These are phyloP conservation scores for Suillus occidentalis DNA, from an alignment of 768 basidiomycete species.

Conservation along the genomic window DNA sequence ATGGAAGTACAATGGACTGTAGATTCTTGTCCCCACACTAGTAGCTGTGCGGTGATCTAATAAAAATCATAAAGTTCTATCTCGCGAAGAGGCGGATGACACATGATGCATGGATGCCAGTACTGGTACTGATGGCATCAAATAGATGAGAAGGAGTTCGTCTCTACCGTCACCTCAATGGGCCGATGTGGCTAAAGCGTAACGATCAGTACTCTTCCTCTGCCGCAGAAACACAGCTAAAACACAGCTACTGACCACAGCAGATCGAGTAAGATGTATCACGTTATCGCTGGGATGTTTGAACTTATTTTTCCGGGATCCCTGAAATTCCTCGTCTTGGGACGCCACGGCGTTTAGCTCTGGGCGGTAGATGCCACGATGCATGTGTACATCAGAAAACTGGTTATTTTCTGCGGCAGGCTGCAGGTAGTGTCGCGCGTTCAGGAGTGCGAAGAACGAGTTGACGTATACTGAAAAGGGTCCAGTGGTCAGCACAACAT, in stretches of 20 bases:
- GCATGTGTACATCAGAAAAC: background rate
- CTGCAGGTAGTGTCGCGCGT: conserved; percentile 2
- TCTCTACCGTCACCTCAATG: background rate
- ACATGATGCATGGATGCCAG: no score
- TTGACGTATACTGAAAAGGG: conserved; percentile 8
- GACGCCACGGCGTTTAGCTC: background rate
- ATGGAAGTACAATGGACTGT: background rate
- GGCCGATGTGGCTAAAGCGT: background rate
- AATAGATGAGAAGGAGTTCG: background rate
- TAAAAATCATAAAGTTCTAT: background rate
- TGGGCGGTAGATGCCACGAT: background rate
- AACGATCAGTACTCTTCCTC: background rate
- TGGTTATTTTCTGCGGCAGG: background rate
- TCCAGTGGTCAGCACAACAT: background rate
- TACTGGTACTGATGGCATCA: background rate
- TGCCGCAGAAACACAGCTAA: background rate
- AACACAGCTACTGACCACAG: background rate
- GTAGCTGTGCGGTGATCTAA: background rate
- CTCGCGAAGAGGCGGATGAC: background rate
- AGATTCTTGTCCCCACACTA: background rate
- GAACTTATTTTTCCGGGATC: background rate
- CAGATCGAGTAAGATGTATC: background rate
- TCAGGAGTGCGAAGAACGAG: conserved; percentile 5
- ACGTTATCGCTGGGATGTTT: background rate
- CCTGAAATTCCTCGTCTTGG: background rate